Evolutionary conservation across 768 basidiomycete genomes (phyloP).

Genomic region (Paxillus rubicundulus): DNA sequence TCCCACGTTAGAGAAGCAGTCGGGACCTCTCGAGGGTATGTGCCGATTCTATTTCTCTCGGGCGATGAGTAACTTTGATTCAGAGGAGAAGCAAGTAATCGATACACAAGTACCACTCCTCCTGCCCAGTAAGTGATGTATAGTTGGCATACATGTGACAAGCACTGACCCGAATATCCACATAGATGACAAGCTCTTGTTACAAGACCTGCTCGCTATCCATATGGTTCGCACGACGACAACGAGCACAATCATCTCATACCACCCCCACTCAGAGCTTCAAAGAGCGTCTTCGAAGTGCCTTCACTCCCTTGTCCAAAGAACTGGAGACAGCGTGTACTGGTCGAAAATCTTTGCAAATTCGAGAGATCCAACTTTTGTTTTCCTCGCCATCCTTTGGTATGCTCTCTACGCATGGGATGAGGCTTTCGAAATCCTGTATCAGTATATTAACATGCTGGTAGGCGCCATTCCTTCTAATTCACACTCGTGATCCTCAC

Average conservation of each 20-base stretch:
- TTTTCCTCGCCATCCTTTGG: constrained; percentile 47
- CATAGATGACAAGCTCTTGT: constrained; percentile 21
- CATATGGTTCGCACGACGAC: constrained; percentile 35
- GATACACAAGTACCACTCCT: constrained; percentile 35
- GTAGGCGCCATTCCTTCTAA: constrained; percentile 25
- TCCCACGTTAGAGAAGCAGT: neutral
- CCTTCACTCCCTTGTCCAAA: constrained; percentile 29
- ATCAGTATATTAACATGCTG: constrained; percentile 48
- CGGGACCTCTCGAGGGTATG: constrained; percentile 17
- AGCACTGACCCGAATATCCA: neutral
- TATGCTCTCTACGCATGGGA: constrained; percentile 64
- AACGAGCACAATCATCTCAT: constrained; percentile 35
- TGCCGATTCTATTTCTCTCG: neutral
- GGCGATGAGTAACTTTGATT: neutral
- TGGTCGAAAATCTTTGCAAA: constrained; percentile 34
- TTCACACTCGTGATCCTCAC: neutral
- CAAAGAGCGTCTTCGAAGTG: constrained; percentile 28
- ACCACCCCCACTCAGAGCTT: constrained; percentile 27
- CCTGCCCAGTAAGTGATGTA: constrained; percentile 16
- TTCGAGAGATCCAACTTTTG: constrained; percentile 33
- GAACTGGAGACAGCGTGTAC: constrained; percentile 36
- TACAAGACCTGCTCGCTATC: constrained; percentile 38
- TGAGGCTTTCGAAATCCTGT: constrained; percentile 52
- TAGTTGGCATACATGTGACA: neutral
- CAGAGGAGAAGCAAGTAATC: constrained; percentile 26